phyloP scores from a whole-genome alignment of 164 flowering plant species.

The Piper longum region DNA sequence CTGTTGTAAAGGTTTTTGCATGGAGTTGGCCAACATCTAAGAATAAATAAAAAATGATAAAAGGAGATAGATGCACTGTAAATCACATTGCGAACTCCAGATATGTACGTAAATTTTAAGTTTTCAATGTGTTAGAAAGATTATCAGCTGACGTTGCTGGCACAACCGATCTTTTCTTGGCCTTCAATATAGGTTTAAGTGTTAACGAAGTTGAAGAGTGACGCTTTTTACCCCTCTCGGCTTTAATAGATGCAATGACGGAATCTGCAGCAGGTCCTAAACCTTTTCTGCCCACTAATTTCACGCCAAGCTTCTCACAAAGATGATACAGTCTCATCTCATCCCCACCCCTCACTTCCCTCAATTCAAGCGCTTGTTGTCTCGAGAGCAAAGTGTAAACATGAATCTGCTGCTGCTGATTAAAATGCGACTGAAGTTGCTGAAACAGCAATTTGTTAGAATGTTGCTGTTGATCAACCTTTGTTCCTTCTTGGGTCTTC shows the following conservation, averaged over 20 bases:
- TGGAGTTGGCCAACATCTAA: too few species aligned
- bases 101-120: too few species aligned
- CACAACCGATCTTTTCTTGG: not conserved
- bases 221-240: slow-evolving; percentile 65
- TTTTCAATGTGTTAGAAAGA: not conserved
- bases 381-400: slow-evolving; percentile 68
- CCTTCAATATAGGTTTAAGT: slow-evolving; percentile 12
- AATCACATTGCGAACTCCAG: too few species aligned
- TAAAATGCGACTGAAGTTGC: slow-evolving; percentile 93
- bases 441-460: slow-evolving; percentile 77
- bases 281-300: slow-evolving; percentile 85
- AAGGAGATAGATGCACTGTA: too few species aligned
- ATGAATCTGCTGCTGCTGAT: slow-evolving; percentile 89
- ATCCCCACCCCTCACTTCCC: slow-evolving; percentile 98
- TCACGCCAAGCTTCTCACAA: slow-evolving; percentile 76
- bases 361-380: slow-evolving; percentile 74
- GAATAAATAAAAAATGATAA: too few species aligned
- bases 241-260: slow-evolving; percentile 75
- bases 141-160: not conserved
- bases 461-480: slow-evolving; percentile 46
- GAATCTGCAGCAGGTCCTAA: slow-evolving; percentile 80
- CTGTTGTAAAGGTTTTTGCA: too few species aligned
- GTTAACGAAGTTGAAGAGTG: slow-evolving; percentile 33
- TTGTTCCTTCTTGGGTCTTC: slow-evolving; percentile 44
- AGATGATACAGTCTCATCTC: slow-evolving; percentile 71